Evolutionary conservation across 2,329 filamentous ascomycete species (phyloP).

Genomic region (Stylonectria norvegica): DNA sequence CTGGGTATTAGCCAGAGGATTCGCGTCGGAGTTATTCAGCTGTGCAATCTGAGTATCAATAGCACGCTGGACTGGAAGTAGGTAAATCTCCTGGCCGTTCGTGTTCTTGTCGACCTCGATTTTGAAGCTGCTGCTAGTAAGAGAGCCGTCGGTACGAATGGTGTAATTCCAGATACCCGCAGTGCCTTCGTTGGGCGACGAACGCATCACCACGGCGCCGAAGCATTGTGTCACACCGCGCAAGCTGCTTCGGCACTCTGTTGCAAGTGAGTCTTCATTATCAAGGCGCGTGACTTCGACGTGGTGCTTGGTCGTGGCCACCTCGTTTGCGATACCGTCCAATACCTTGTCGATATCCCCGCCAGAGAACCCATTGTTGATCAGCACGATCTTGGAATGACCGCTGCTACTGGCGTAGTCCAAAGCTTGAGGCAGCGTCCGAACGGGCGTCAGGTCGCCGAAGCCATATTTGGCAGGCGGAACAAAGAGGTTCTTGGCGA

Average conservation of each 20-base stretch:
- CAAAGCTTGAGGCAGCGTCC: slow-evolving; percentile 63
- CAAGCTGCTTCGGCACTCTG: slow-evolving; percentile 60
- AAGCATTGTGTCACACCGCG: slow-evolving; percentile 69
- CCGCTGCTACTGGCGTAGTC: slow-evolving; percentile 49
- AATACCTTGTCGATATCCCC: slow-evolving; percentile 74
- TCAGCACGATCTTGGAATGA: slow-evolving; percentile 69
- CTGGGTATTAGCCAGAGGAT: slow-evolving; percentile 39
- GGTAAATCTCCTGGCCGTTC: slow-evolving; percentile 75
- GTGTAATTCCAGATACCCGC: slow-evolving; percentile 81
- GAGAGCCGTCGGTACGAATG: slow-evolving; percentile 68
- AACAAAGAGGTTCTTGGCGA: slow-evolving; percentile 79
- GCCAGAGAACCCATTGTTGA: slow-evolving; percentile 67
- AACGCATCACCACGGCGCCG: slow-evolving; percentile 69
- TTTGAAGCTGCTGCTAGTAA: slow-evolving; percentile 53
- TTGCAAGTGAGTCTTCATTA: slow-evolving; percentile 55
- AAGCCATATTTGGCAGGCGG: slow-evolving; percentile 75
- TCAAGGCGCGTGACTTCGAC: slow-evolving; percentile 54
- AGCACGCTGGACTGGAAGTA: slow-evolving; percentile 74
- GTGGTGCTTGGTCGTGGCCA: slow-evolving; percentile 50
- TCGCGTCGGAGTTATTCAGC: slow-evolving; percentile 42
- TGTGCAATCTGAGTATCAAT: slow-evolving; percentile 70
- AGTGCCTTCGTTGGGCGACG: slow-evolving; percentile 68
- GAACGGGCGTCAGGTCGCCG: slow-evolving; percentile 57
- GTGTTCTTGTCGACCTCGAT: slow-evolving; percentile 61
- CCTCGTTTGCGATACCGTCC: slow-evolving; percentile 54